Conservation (phyloP, 2,329 filamentous ascomycete species). For the Pezicula carpinea region DNA sequence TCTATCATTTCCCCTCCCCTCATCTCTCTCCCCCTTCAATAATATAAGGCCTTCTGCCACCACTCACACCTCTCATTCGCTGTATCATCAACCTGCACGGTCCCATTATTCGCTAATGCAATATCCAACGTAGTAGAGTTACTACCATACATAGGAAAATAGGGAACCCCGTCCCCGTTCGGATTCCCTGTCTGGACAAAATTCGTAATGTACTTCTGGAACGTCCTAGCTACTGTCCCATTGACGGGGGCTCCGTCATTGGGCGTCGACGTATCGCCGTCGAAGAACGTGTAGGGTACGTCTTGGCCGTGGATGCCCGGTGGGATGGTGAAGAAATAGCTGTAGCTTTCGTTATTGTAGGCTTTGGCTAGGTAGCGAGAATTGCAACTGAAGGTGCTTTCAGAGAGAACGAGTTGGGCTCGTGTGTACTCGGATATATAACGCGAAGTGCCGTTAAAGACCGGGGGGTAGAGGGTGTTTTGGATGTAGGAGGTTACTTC, state of each 20-base stretch:
- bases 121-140: slow-evolving; percentile 12
- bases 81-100: slow-evolving; percentile 15
- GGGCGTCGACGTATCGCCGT: slow-evolving; percentile 26
- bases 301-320: slow-evolving; percentile 50
- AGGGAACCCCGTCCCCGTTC: slow-evolving; percentile 16
- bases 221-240: slow-evolving; percentile 24
- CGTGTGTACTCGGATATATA: slow-evolving; percentile 43
- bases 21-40: neutral
- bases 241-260: slow-evolving; percentile 24
- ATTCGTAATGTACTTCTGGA: slow-evolving; percentile 33
- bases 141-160: slow-evolving; percentile 18
- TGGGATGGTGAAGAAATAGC: slow-evolving; percentile 47
- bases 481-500: slow-evolving; percentile 35
- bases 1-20: too few relatives aligned
- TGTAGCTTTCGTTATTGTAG: slow-evolving; percentile 40
- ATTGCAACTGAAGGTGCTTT: slow-evolving; percentile 45
- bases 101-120: slow-evolving; percentile 10
- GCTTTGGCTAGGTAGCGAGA: slow-evolving; percentile 44
- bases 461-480: slow-evolving; percentile 42
- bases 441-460: slow-evolving; percentile 37
- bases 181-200: slow-evolving; percentile 31
- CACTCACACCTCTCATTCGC: slow-evolving; percentile 30
- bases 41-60: slow-evolving; percentile 25
- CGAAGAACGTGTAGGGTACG: slow-evolving; percentile 47
- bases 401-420: slow-evolving; percentile 35